phyloP scores from a whole-genome alignment of 768 basidiomycete species.

The Wakefieldia striispora region DNA sequence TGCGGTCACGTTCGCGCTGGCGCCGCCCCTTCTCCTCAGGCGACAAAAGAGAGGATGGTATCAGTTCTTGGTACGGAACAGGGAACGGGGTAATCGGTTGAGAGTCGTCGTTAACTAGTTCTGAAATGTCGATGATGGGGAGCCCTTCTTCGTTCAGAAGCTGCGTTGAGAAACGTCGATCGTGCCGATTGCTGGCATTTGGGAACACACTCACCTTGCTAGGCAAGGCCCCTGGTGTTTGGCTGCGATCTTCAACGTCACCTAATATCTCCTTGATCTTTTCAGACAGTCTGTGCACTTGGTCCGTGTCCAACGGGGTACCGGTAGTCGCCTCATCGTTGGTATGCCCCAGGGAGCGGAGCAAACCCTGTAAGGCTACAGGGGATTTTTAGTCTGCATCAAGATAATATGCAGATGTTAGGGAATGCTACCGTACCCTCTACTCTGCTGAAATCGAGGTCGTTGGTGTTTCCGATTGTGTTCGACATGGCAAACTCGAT shows the following conservation, averaged over 20 bases:
- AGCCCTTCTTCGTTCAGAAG: constrained; percentile 75
- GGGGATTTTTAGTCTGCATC: constrained; percentile 9
- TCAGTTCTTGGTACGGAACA: constrained; percentile 42
- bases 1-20: constrained; percentile 56
- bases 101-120: constrained; percentile 41
- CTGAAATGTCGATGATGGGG: constrained; percentile 75
- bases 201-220: constrained; percentile 56
- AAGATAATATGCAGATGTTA: not conserved
- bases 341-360: constrained; percentile 34
- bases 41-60: constrained; percentile 47
- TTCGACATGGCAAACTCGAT: constrained; percentile 19
- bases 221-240: constrained; percentile 45
- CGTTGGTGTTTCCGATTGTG: constrained; percentile 13
- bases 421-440: constrained; percentile 36
- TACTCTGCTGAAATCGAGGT: constrained; percentile 32
- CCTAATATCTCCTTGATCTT: constrained; percentile 53
- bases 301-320: constrained; percentile 43
- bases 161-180: constrained; percentile 37
- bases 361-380: constrained; percentile 40
- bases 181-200: constrained; percentile 11
- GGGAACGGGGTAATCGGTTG: constrained; percentile 18
- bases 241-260: constrained; percentile 42
- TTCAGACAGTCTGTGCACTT: constrained; percentile 52
- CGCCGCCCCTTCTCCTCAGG: constrained; percentile 46
- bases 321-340: constrained; percentile 2